Percentiles rank a stretch among this genome's conserved stretches.
phyloP scores from a whole-genome alignment of 2,329 filamentous ascomycete species.

The Stromatinia cepivora region DNA sequence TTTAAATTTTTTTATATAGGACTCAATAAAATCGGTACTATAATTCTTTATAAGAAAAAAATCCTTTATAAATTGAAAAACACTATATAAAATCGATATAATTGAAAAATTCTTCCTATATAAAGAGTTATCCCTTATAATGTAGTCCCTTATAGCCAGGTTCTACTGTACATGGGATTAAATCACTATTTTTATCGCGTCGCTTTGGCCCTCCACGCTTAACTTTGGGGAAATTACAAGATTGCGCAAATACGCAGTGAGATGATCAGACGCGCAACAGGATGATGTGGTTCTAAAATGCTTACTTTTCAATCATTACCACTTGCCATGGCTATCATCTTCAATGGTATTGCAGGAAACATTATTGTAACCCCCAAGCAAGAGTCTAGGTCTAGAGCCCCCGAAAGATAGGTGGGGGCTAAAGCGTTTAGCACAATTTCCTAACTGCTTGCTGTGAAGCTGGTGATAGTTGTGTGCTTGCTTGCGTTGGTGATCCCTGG shows the following conservation, averaged over 20 bases:
- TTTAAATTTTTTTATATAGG: no score
- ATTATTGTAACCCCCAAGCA: background rate
- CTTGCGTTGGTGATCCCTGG: background rate
- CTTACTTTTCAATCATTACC: background rate
- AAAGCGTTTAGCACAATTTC: background rate
- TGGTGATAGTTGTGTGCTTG: background rate
- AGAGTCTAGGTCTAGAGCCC: background rate
- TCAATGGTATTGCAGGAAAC: background rate
- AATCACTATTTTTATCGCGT: constrained; percentile 9
- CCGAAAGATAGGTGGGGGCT: background rate
- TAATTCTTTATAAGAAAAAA: no score
- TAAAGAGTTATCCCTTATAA: no score
- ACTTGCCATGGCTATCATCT: background rate
- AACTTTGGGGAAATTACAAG: constrained; percentile 13
- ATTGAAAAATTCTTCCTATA: no score
- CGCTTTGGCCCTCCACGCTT: constrained; percentile 16
- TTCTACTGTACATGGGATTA: background rate
- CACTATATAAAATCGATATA: no score
- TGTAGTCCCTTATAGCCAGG: no score
- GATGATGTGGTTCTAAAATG: background rate
- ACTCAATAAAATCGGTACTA: no score
- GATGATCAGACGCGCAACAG: constrained; percentile 7
- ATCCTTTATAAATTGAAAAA: no score
- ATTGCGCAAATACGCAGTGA: constrained; percentile 1
- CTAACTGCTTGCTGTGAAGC: background rate